A percentile compares a stretch with the other conserved stretches of the same genome.
Evolutionary conservation across 2,329 filamentous ascomycete species (phyloP).

Genomic region (Talaromyces sp.): DNA sequence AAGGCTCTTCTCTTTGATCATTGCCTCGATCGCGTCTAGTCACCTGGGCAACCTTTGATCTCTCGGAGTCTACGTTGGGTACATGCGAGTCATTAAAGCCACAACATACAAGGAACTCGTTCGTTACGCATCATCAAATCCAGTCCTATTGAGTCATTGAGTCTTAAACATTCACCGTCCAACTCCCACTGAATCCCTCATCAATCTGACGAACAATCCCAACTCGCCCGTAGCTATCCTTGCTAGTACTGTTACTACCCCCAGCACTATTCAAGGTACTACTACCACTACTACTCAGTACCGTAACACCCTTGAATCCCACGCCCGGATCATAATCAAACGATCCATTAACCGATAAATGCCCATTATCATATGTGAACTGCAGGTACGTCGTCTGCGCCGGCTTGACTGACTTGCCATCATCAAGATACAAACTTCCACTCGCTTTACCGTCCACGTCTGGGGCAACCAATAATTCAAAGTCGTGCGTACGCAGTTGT

Average conservation of each 20-base stretch:
- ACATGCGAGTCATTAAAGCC: not conserved
- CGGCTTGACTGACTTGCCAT: conserved; percentile 67
- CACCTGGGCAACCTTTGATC: not conserved
- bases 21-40: not conserved
- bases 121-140: not conserved
- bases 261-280: not conserved
- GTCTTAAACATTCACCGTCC: not conserved
- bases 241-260: not conserved
- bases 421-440: conserved; percentile 72
- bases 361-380: conserved; percentile 55
- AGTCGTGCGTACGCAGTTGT: conserved; percentile 60
- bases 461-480: conserved; percentile 68
- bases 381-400: conserved; percentile 52
- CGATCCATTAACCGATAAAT: conserved; percentile 30
- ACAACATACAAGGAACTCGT: not conserved
- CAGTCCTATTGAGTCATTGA: not conserved
- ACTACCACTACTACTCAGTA: conserved; percentile 50
- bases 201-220: conserved; percentile 1
- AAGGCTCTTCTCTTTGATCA: not conserved
- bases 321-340: conserved; percentile 29
- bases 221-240: conserved; percentile 1
- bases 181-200: not conserved
- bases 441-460: conserved; percentile 59
- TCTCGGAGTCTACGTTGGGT: not conserved
- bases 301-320: conserved; percentile 31